These are phyloP conservation scores for Amaranthus tricolor DNA, from an alignment of 179 eudicot genomes.

Conservation along the genomic window DNA sequence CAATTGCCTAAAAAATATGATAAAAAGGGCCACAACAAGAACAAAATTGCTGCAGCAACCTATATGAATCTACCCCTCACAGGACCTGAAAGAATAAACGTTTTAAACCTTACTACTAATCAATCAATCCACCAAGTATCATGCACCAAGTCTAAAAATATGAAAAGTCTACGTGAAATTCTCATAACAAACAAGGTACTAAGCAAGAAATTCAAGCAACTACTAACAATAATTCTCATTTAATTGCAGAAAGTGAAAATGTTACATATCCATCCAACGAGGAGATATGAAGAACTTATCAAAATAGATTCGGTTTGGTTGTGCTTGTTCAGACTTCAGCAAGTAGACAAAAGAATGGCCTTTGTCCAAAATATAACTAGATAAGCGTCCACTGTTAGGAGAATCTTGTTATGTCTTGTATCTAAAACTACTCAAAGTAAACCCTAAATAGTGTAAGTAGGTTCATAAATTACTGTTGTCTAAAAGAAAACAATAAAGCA, in stretches of 20 bases:
- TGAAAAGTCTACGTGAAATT: not conserved
- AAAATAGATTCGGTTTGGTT: not conserved
- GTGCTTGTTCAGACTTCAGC: not conserved
- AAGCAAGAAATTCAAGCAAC: not conserved
- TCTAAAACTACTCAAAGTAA: not conserved
- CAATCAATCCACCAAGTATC: not conserved
- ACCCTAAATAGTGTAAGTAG: not conserved
- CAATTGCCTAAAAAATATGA: not conserved
- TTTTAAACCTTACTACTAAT: not conserved
- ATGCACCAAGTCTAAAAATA: not conserved
- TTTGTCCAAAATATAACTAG: not conserved
- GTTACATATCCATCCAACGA: not conserved
- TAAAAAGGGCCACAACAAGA: not conserved
- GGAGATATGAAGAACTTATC: not conserved
- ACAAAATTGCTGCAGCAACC: not conserved
- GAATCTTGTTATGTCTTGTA: not conserved
- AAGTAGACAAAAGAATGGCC: not conserved
- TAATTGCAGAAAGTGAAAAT: too few relatives aligned
- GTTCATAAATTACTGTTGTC: not conserved
- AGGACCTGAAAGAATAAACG: not conserved
- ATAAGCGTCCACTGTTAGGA: not conserved
- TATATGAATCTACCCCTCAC: not conserved
- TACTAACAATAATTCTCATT: not conserved
- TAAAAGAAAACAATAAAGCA: not conserved
- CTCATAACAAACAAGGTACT: not conserved